phyloP scores from a whole-genome alignment of 306 rosid genomes.

The Herpetospermum pedunculosum region DNA sequence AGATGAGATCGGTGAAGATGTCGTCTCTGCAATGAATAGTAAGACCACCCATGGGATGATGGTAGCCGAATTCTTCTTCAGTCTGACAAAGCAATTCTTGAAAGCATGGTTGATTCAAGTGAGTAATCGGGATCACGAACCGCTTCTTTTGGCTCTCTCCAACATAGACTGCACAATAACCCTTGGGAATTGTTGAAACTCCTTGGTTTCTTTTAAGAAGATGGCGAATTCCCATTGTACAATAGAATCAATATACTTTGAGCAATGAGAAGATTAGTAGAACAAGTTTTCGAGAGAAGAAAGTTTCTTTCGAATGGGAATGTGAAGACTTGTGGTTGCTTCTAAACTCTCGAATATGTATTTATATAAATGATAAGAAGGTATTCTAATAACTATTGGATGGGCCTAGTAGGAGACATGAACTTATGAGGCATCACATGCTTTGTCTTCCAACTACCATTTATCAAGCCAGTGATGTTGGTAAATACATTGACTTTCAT shows the following conservation, averaged over 20 bases:
- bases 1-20: conserved; percentile 18
- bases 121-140: too few relatives aligned
- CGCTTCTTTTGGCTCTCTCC: background rate
- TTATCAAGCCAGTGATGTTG: background rate
- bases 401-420: background rate
- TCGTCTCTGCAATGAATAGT: conserved; percentile 28
- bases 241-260: background rate
- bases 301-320: background rate
- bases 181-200: background rate
- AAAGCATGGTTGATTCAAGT: conserved; percentile 16
- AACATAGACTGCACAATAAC: conserved; percentile 2
- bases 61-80: conserved; percentile 26
- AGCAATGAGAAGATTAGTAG: background rate
- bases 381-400: background rate
- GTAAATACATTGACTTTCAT: background rate
- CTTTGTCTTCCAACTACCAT: background rate
- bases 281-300: background rate
- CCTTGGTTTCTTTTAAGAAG: background rate
- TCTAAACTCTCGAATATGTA: background rate
- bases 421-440: background rate
- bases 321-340: background rate
- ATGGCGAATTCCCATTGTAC: background rate
- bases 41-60: conserved; percentile 28
- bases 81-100: conserved; percentile 20
- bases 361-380: background rate